Evolutionary conservation across 2,329 filamentous ascomycete species (phyloP).

Genomic region (Aphanoascus verrucosus): DNA sequence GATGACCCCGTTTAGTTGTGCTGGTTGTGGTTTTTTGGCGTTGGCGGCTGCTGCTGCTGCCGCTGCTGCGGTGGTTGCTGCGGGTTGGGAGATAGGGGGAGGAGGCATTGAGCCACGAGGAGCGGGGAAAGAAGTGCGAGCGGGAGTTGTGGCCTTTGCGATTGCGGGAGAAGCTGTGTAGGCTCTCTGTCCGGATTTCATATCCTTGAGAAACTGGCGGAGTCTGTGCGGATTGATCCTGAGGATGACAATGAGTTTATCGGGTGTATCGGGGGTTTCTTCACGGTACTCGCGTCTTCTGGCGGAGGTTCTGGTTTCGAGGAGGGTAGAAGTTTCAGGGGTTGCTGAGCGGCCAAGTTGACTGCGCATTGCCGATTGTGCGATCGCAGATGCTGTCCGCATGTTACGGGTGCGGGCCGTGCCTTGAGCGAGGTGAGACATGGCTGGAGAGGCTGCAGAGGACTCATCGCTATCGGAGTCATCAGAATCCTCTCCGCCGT

Average conservation of each 20-base stretch:
- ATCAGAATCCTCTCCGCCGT: constrained; percentile 64
- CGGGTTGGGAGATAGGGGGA: constrained; percentile 21
- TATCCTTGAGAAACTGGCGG: constrained; percentile 52
- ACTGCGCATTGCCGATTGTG: constrained; percentile 73
- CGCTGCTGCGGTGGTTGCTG: too few species aligned
- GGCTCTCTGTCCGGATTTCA: constrained; percentile 34
- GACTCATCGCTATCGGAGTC: constrained; percentile 90
- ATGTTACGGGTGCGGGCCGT: constrained; percentile 80
- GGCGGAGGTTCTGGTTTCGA: constrained; percentile 60
- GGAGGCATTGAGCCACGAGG: constrained; percentile 17
- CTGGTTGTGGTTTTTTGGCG: constrained; percentile 24
- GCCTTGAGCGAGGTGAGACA: constrained; percentile 56
- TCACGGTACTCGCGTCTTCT: constrained; percentile 60
- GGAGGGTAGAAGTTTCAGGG: constrained; percentile 58
- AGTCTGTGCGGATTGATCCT: constrained; percentile 63
- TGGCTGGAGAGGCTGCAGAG: constrained; percentile 70
- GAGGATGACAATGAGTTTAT: constrained; percentile 62
- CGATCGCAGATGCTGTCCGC: constrained; percentile 75
- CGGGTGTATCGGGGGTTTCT: constrained; percentile 62
- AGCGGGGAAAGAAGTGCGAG: constrained; percentile 36
- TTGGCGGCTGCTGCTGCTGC: constrained; percentile 10
- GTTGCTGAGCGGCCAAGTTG: constrained; percentile 72
- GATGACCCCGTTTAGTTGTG: constrained; percentile 35
- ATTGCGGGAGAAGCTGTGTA: constrained; percentile 35
- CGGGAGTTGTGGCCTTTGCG: constrained; percentile 17